These are phyloP conservation scores for Trametes coccinea DNA, from an alignment of 768 basidiomycete genomes.

Conservation along the genomic window DNA sequence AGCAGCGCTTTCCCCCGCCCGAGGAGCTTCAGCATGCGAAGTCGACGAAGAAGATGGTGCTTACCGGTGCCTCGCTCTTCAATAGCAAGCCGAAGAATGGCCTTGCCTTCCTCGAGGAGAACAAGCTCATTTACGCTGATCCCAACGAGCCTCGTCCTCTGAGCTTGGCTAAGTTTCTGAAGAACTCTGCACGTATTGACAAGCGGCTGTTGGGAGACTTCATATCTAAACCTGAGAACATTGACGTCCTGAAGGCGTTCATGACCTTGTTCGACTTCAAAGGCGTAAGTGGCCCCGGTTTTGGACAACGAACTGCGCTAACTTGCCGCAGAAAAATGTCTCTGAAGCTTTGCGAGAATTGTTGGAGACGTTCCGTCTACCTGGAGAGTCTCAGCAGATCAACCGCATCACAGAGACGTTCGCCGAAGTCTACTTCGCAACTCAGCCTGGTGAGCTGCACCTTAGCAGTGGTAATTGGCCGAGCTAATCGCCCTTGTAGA, in stretches of 20 bases:
- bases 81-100: slow-evolving; percentile 93
- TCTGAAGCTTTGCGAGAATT: slow-evolving; percentile 96
- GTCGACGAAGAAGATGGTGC: slow-evolving; percentile 81
- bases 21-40: slow-evolving; percentile 67
- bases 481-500: slow-evolving; percentile 42
- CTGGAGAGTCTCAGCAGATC: slow-evolving; percentile 95
- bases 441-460: slow-evolving; percentile 62
- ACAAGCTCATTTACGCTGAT: slow-evolving; percentile 81
- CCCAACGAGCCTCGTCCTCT: slow-evolving; percentile 49
- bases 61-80: slow-evolving; percentile 83
- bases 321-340: slow-evolving; percentile 71
- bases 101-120: slow-evolving; percentile 87
- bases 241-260: slow-evolving; percentile 83
- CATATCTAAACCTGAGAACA: slow-evolving; percentile 84
- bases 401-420: slow-evolving; percentile 92
- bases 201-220: slow-evolving; percentile 94
- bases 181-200: slow-evolving; percentile 80
- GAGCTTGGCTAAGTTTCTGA: slow-evolving; percentile 84
- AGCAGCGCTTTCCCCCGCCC: slow-evolving; percentile 55
- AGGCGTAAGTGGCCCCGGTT: slow-evolving; percentile 52
- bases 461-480: background rate
- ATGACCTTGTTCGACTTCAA: slow-evolving; percentile 88
- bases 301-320: background rate
- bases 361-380: slow-evolving; percentile 89
- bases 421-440: slow-evolving; percentile 86